Evolutionary conservation across 306 rosid species (phyloP).

Genomic region (Vigna hirtella): DNA sequence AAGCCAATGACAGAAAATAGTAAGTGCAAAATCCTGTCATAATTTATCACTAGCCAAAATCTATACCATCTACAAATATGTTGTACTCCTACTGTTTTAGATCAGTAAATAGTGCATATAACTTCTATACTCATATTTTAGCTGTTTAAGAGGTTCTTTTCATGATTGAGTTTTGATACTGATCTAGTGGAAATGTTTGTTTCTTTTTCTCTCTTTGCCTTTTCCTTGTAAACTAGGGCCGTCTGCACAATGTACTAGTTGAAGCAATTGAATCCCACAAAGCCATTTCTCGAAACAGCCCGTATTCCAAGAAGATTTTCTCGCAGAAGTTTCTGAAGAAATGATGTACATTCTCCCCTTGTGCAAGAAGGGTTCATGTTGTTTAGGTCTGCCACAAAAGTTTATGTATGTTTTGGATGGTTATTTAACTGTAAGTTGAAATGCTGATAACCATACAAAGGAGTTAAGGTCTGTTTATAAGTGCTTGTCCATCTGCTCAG

Average conservation of each 20-base stretch:
- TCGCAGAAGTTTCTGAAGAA: constrained; percentile 63
- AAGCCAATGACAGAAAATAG: not conserved
- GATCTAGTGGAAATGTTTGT: not conserved
- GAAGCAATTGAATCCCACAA: constrained; percentile 64
- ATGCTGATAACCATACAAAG: constrained; percentile 46
- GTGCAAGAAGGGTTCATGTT: constrained; percentile 45
- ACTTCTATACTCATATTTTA: constrained; percentile 1
- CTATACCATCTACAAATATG: constrained; percentile 8
- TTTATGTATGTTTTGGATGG: constrained; percentile 32
- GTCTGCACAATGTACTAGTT: constrained; percentile 53
- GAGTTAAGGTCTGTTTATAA: constrained; percentile 29
- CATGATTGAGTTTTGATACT: constrained; percentile 14
- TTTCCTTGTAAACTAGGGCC: constrained; percentile 54
- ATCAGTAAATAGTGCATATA: constrained; percentile 8
- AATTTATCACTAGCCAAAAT: not conserved
- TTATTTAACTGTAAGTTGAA: constrained; percentile 49
- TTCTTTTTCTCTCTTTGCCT: not conserved
- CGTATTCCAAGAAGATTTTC: constrained; percentile 66
- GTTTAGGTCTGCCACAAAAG: constrained; percentile 34
- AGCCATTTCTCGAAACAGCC: constrained; percentile 58
- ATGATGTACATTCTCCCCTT: constrained; percentile 52
- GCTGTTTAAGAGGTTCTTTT: constrained; percentile 31
- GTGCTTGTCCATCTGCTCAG: constrained; percentile 45
- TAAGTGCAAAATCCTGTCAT: constrained; percentile 18
- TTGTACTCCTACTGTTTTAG: not conserved